Conservation (phyloP, 2,329 filamentous ascomycete genomes). For the Penicillium sp. region DNA sequence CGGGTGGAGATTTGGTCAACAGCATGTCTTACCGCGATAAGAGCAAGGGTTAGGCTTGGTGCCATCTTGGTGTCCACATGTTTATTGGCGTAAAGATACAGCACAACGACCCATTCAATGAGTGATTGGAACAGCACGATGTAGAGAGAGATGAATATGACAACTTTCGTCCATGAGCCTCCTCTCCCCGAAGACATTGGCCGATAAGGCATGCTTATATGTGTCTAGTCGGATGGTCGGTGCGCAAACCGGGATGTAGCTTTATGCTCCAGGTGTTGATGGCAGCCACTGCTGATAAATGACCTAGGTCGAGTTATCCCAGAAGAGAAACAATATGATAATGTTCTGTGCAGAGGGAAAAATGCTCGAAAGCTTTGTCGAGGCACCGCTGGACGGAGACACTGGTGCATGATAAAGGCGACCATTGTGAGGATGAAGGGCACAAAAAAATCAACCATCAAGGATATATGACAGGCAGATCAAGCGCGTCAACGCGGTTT, state of each 20-base stretch:
- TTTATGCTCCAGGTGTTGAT: not conserved
- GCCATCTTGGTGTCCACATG: conserved; percentile 46
- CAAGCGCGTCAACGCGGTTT: conserved; percentile 28
- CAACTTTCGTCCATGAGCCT: conserved; percentile 41
- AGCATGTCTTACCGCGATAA: conserved; percentile 38
- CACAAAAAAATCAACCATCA: conserved; percentile 15
- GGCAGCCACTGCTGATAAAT: conserved; percentile 2
- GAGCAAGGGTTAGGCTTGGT: conserved; percentile 40
- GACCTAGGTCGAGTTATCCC: not conserved
- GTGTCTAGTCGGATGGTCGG: not conserved
- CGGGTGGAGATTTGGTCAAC: not conserved
- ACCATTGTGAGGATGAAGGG: not conserved
- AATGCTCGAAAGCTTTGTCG: not conserved
- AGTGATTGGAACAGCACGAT: conserved; percentile 41
- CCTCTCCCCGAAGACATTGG: conserved; percentile 28
- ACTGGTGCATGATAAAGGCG: conserved; percentile 12
- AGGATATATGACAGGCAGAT: conserved; percentile 14
- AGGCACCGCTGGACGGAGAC: not conserved
- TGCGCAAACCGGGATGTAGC: conserved; percentile 14
- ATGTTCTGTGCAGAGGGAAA: not conserved
- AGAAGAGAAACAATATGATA: no score
- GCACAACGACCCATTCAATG: conserved; percentile 39
- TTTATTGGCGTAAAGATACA: conserved; percentile 41
- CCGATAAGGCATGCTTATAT: conserved; percentile 17
- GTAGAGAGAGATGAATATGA: conserved; percentile 44